phyloP scores from a whole-genome alignment of 1,139 yeast genomes.

The Kodamaea ohmeri region DNA sequence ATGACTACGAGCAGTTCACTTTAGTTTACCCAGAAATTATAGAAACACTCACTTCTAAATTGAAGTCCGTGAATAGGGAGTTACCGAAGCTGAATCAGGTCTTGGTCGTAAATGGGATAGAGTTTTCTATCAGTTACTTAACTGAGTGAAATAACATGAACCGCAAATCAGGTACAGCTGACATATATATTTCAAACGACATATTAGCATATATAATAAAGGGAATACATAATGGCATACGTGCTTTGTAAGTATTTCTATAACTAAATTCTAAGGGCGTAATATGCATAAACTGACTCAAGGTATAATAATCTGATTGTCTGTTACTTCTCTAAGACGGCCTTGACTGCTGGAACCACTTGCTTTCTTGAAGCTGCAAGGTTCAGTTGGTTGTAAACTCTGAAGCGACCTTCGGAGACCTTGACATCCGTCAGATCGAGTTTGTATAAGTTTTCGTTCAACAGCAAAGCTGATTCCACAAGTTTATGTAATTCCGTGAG shows the following conservation, averaged over 20 bases:
- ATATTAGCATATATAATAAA: no score
- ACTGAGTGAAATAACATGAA: not conserved
- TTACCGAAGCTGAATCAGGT: slow-evolving; percentile 32
- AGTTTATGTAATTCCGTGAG: slow-evolving; percentile 27
- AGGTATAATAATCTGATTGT: no score
- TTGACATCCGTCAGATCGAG: slow-evolving; percentile 10
- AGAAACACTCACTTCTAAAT: slow-evolving; percentile 22
- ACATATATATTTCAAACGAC: not conserved
- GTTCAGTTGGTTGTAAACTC: slow-evolving; percentile 51
- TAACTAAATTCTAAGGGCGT: no score
- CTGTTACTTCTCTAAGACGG: slow-evolving; percentile 22
- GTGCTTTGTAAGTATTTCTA: no score
- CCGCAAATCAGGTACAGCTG: not conserved
- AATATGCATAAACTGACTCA: no score
- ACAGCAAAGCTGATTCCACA: slow-evolving; percentile 20
- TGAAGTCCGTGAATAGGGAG: slow-evolving; percentile 24
- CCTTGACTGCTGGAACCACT: slow-evolving; percentile 65
- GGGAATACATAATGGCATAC: no score
- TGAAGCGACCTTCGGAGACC: slow-evolving; percentile 16
- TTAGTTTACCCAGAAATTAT: slow-evolving; percentile 16
- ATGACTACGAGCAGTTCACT: slow-evolving; percentile 20
- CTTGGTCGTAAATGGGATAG: slow-evolving; percentile 12
- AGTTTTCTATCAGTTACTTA: slow-evolving; percentile 18
- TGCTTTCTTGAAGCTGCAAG: slow-evolving; percentile 74
- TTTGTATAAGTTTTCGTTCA: slow-evolving; percentile 16